phyloP scores from a whole-genome alignment of 2,329 filamentous ascomycete species.

The Ascochyta viciae-villosae region DNA sequence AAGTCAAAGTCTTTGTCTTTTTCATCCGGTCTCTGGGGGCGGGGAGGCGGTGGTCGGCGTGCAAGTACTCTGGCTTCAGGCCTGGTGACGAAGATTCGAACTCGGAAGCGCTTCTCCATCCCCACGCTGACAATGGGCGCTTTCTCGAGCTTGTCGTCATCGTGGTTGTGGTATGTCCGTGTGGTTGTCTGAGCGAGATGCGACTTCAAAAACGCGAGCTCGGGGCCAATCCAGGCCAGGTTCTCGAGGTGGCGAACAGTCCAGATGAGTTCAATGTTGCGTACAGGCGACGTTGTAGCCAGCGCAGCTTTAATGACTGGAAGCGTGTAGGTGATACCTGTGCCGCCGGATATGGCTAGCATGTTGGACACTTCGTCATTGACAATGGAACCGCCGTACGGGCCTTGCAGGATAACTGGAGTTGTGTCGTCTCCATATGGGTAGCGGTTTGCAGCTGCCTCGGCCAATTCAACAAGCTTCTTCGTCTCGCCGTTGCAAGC shows the following conservation, averaged over 20 bases:
- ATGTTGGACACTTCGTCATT: constrained; percentile 27
- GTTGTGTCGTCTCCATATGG: constrained; percentile 8
- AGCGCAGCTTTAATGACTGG: constrained; percentile 31
- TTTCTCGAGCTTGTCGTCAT: constrained; percentile 1
- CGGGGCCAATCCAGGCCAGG: constrained; percentile 29
- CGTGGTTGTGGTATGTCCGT: neutral
- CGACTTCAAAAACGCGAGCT: constrained; percentile 26
- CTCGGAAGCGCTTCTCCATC: constrained; percentile 19
- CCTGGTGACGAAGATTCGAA: constrained; percentile 28
- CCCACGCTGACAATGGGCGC: neutral
- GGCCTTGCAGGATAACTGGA: constrained; percentile 33
- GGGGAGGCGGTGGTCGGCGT: neutral
- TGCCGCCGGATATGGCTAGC: constrained; percentile 40
- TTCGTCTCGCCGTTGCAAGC: constrained; percentile 38
- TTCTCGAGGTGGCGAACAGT: constrained; percentile 32
- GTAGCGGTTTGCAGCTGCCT: constrained; percentile 14
- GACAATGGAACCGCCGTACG: constrained; percentile 31
- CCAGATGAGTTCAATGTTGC: constrained; percentile 33
- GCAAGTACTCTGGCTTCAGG: constrained; percentile 1
- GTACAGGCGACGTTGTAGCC: constrained; percentile 1
- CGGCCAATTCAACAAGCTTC: constrained; percentile 31
- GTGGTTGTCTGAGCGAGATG: constrained; percentile 10
- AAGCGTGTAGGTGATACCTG: constrained; percentile 38
- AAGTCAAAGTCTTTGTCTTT: constrained; percentile 1
- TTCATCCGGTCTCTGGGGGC: constrained; percentile 1